Evolutionary conservation across 2,329 filamentous ascomycete genomes (phyloP).

Genomic region (Stachybotrys chartarum): DNA sequence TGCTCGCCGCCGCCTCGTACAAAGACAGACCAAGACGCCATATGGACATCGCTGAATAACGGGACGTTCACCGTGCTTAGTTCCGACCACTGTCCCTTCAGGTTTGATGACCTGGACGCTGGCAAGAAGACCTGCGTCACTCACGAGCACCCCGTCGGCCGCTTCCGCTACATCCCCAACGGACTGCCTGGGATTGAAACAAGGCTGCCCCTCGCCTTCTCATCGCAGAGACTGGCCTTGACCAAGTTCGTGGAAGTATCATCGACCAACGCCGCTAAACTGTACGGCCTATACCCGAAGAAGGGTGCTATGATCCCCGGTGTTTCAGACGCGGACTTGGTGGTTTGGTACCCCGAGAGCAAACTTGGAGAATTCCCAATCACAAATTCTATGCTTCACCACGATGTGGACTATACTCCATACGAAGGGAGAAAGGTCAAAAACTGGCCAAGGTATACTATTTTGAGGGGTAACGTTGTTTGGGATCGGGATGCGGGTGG

Average conservation of each 20-base stretch:
- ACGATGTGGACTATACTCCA: constrained; percentile 56
- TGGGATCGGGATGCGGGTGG: constrained; percentile 50
- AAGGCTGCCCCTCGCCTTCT: constrained; percentile 1
- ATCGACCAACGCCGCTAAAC: constrained; percentile 4
- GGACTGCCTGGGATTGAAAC: constrained; percentile 53
- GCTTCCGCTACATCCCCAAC: constrained; percentile 52
- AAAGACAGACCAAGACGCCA: constrained; percentile 36
- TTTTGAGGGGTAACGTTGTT: constrained; percentile 50
- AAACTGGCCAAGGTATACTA: constrained; percentile 56
- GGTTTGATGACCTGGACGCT: constrained; percentile 1
- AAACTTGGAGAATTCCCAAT: constrained; percentile 23
- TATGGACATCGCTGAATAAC: constrained; percentile 42
- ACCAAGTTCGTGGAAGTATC: constrained; percentile 4
- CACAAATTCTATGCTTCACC: constrained; percentile 48
- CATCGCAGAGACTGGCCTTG: constrained; percentile 13
- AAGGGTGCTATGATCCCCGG: constrained; percentile 33
- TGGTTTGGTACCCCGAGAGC: constrained; percentile 44
- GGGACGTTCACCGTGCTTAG: constrained; percentile 45
- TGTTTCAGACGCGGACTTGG: constrained; percentile 46
- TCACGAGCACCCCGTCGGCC: constrained; percentile 30
- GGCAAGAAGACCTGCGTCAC: constrained; percentile 39
- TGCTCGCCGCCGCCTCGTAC: constrained; percentile 46
- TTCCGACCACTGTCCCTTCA: constrained; percentile 15
- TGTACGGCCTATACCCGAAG: constrained; percentile 5
- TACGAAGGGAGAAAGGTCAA: constrained; percentile 49